phyloP scores from a whole-genome alignment of 176 grass and related monocot genomes.

The Zoysia pacifica region DNA sequence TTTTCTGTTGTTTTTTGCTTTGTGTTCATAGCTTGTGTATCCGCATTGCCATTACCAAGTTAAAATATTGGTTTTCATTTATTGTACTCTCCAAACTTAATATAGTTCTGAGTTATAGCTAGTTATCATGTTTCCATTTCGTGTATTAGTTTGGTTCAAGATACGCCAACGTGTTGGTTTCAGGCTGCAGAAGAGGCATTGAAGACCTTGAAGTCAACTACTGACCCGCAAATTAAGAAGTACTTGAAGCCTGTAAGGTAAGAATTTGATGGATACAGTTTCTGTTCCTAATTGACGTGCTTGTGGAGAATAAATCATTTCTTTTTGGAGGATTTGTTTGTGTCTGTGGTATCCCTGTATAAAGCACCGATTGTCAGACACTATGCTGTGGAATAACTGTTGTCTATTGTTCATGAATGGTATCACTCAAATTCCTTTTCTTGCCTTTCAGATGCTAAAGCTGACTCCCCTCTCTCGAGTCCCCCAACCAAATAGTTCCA shows the following conservation, averaged over 20 bases:
- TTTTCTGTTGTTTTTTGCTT: constrained; percentile 18
- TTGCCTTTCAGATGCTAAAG: constrained; percentile 42
- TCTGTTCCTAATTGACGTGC: neutral
- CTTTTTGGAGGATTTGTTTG: neutral
- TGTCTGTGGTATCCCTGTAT: neutral
- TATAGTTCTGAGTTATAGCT: neutral
- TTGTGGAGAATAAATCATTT: neutral
- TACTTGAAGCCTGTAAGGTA: constrained; percentile 59
- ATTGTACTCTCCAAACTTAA: constrained; percentile 16
- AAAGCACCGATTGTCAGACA: neutral
- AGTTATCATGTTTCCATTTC: constrained; percentile 1
- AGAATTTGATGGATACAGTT: constrained; percentile 3
- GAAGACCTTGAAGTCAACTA: constrained; percentile 53
- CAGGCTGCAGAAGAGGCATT: constrained; percentile 66
- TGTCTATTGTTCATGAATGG: neutral
- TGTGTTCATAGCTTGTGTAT: neutral
- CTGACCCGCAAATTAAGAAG: constrained; percentile 54
- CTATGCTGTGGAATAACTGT: neutral
- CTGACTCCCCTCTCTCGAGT: constrained; percentile 18
- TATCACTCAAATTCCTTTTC: neutral
- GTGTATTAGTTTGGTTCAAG: neutral
- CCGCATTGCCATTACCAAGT: constrained; percentile 2
- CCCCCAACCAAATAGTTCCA: constrained; percentile 22
- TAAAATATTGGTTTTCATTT: constrained; percentile 20
- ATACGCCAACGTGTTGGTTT: neutral